Evolutionary conservation across 805 yeast genomes (phyloP).

Genomic region (Lipomyces lipofer): DNA sequence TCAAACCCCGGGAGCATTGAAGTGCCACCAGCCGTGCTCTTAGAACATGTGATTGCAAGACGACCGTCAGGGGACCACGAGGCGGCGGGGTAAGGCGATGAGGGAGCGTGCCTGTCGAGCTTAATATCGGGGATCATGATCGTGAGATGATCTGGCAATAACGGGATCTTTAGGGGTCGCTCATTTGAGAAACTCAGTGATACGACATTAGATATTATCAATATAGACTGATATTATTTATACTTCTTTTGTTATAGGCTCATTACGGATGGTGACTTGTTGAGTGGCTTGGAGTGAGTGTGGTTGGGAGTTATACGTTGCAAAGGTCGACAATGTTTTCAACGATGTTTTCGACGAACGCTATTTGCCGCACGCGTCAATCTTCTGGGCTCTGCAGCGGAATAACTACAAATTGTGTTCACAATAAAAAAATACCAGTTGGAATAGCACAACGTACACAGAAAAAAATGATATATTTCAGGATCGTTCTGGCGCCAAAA

Average conservation of each 20-base stretch:
- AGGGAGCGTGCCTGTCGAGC: slow-evolving; percentile 12
- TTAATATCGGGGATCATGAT: slow-evolving; percentile 19
- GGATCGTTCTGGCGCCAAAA: too few species aligned
- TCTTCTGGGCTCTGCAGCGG: too few species aligned
- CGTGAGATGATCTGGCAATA: too few species aligned
- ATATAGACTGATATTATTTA: background rate
- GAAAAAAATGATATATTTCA: too few species aligned
- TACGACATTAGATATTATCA: too few species aligned
- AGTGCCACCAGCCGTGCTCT: background rate
- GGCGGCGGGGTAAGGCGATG: slow-evolving; percentile 10
- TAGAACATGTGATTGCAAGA: slow-evolving; percentile 5
- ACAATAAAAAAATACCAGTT: too few species aligned
- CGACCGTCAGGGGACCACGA: slow-evolving; percentile 24
- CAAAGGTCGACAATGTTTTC: background rate
- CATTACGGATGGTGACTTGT: background rate
- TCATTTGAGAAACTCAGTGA: too few species aligned
- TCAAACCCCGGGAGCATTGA: slow-evolving; percentile 6
- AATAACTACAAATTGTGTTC: too few species aligned
- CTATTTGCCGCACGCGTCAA: background rate
- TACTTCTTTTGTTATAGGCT: background rate
- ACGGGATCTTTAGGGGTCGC: too few species aligned
- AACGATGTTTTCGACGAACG: background rate
- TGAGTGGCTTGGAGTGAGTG: background rate
- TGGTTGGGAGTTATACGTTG: background rate
- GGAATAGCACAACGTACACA: too few species aligned